A percentile compares a stretch with the other conserved stretches of the same genome.
phyloP scores from a whole-genome alignment of 176 grass and related monocot genomes.

The Oryza glaberrima region DNA sequence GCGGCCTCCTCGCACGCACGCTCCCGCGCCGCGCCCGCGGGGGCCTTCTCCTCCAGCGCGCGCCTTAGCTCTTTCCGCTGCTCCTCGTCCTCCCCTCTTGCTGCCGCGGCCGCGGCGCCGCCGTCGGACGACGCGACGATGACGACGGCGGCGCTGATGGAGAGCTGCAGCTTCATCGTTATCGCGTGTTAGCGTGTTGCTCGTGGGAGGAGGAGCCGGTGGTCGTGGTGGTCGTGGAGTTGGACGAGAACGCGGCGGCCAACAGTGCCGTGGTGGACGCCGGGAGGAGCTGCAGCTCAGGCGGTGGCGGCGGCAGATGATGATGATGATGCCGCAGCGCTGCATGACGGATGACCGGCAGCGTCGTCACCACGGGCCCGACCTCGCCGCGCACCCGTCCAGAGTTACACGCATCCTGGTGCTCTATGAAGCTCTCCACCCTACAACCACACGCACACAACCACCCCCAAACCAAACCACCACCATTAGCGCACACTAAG shows the following conservation, averaged over 20 bases:
- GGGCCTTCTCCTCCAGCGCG: constrained; percentile 62
- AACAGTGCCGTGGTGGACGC: constrained; percentile 4
- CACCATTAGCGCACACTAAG: background rate
- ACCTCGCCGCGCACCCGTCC: constrained; percentile 54
- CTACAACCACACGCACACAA: constrained; percentile 35
- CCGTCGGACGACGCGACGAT: background rate
- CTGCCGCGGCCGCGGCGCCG: background rate
- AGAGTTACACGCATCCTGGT: constrained; percentile 91
- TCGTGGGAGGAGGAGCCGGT: constrained; percentile 6
- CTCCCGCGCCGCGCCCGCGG: constrained; percentile 57
- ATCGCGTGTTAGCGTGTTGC: constrained; percentile 35
- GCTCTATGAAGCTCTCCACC: constrained; percentile 29
- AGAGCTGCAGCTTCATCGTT: constrained; percentile 54
- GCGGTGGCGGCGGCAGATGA: background rate
- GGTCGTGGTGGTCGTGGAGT: background rate
- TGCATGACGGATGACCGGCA: constrained; percentile 29
- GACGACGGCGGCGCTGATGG: constrained; percentile 14
- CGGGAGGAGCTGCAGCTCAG: constrained; percentile 83
- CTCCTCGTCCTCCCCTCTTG: background rate
- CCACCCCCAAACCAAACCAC: background rate
- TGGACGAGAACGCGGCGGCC: background rate
- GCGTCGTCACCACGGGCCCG: constrained; percentile 23
- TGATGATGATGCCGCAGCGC: background rate
- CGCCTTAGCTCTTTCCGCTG: constrained; percentile 36
- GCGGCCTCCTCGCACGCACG: no score